phyloP scores from a whole-genome alignment of 1,284 basidiomycete genomes.

The Trichosporon sp. region DNA sequence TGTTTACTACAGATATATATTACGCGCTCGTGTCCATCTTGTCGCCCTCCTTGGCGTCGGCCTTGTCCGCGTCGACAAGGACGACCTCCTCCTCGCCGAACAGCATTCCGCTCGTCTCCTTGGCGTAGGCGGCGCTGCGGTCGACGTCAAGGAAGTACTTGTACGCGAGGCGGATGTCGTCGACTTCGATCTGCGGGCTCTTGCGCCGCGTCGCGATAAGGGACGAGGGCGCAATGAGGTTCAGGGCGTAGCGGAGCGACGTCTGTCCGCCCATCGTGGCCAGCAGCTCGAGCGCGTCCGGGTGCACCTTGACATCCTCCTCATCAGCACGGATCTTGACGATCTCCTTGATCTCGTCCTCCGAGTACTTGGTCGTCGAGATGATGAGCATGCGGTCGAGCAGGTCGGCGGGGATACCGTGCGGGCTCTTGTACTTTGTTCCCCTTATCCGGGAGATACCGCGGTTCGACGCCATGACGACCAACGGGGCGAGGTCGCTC shows the following conservation, averaged over 20 bases:
- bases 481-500: slow-evolving; percentile 85
- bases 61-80: neutral
- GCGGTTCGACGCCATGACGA: slow-evolving; percentile 97
- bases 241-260: slow-evolving; percentile 81
- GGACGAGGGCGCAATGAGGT: slow-evolving; percentile 85
- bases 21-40: slow-evolving; percentile 15
- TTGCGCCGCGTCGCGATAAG: slow-evolving; percentile 78
- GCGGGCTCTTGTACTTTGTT: slow-evolving; percentile 88
- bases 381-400: slow-evolving; percentile 94
- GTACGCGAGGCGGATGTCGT: slow-evolving; percentile 79
- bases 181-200: slow-evolving; percentile 67
- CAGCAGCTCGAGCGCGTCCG: slow-evolving; percentile 70
- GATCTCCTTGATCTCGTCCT: slow-evolving; percentile 83
- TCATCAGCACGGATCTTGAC: slow-evolving; percentile 91
- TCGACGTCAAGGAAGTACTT: slow-evolving; percentile 93
- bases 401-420: slow-evolving; percentile 90
- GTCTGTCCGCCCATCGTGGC: slow-evolving; percentile 82
- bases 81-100: slow-evolving; percentile 40
- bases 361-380: slow-evolving; percentile 80
- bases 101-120: slow-evolving; percentile 69
- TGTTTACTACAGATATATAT: neutral
- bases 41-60: neutral
- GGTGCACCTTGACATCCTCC: slow-evolving; percentile 83
- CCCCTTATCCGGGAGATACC: slow-evolving; percentile 93
- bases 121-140: slow-evolving; percentile 84